These are phyloP conservation scores for Jatropha curcas DNA, from an alignment of 345 rosid genomes.

Conservation along the genomic window DNA sequence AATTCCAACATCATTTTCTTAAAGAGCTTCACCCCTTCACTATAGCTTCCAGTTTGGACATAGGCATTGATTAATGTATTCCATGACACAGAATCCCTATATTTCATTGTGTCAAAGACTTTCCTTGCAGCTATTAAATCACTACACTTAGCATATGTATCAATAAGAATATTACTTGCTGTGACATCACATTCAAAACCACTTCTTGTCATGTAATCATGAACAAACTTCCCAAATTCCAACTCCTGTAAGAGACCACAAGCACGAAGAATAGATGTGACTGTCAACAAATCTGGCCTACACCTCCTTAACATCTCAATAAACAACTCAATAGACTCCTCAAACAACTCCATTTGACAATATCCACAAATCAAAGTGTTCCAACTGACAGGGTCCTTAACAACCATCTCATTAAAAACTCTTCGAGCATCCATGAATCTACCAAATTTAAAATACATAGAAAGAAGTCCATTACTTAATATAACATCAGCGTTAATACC, in stretches of 20 bases:
- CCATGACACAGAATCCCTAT: conserved; percentile 60
- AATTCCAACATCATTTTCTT: conserved; percentile 39
- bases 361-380: conserved; percentile 66
- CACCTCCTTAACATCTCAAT: conserved; percentile 39
- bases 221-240: conserved; percentile 46
- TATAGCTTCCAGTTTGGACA: conserved; percentile 35
- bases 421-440: conserved; percentile 39
- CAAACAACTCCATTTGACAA: conserved; percentile 40
- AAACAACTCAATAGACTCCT: conserved; percentile 47
- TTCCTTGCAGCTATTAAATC: conserved; percentile 45
- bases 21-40: conserved; percentile 51
- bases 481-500: conserved; percentile 41
- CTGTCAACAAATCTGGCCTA: conserved; percentile 55
- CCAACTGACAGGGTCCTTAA: conserved; percentile 57
- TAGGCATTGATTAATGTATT: conserved; percentile 58
- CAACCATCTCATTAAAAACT: conserved; percentile 53
- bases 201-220: conserved; percentile 39
- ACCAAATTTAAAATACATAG: conserved; percentile 58
- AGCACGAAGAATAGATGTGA: conserved; percentile 56
- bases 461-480: conserved; percentile 57
- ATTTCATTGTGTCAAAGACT: conserved; percentile 48
- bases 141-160: conserved; percentile 58
- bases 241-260: conserved; percentile 49
- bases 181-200: conserved; percentile 40
- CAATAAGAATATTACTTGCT: conserved; percentile 51